Percentiles rank a stretch among this genome's conserved stretches.
phyloP scores from a whole-genome alignment of 2,329 filamentous ascomycete genomes.

The Calonectria pseudoreteaudii region DNA sequence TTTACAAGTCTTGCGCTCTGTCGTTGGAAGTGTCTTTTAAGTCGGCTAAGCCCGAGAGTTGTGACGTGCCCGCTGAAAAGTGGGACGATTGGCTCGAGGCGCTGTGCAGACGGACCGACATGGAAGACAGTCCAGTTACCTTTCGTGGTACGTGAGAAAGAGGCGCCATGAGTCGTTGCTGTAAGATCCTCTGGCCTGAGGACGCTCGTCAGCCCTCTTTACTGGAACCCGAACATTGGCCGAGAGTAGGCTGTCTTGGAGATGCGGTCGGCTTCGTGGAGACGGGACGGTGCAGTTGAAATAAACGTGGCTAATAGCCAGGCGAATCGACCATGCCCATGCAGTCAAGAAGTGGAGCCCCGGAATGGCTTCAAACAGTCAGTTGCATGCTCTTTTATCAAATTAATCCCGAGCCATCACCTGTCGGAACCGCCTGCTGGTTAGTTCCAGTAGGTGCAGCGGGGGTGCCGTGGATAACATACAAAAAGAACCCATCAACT shows the following conservation, averaged over 20 bases:
- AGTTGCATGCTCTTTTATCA: constrained; percentile 52
- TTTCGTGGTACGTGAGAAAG: constrained; percentile 64
- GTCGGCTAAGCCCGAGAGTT: constrained; percentile 48
- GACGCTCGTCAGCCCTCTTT: constrained; percentile 79
- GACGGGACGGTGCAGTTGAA: constrained; percentile 31
- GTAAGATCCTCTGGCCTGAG: constrained; percentile 79
- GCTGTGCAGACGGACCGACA: constrained; percentile 59
- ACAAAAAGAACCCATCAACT: constrained; percentile 63
- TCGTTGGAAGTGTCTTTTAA: constrained; percentile 79
- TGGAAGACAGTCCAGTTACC: constrained; percentile 69
- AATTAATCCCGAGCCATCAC: constrained; percentile 41
- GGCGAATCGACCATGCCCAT: constrained; percentile 35
- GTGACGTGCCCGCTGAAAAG: constrained; percentile 63
- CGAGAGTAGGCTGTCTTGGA: constrained; percentile 53
- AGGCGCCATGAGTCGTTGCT: constrained; percentile 79
- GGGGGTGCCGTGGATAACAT: constrained; percentile 56
- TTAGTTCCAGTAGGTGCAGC: constrained; percentile 45
- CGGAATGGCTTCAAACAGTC: constrained; percentile 62
- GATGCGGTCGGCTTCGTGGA: constrained; percentile 45
- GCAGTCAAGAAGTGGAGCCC: constrained; percentile 55
- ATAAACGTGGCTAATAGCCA: constrained; percentile 33
- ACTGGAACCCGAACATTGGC: constrained; percentile 73
- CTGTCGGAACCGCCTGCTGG: constrained; percentile 58
- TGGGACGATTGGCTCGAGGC: constrained; percentile 50
- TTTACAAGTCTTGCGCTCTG: constrained; percentile 78